Evolutionary conservation across 1,139 yeast genomes (phyloP).

Genomic region (Hyphopichia fennica): DNA sequence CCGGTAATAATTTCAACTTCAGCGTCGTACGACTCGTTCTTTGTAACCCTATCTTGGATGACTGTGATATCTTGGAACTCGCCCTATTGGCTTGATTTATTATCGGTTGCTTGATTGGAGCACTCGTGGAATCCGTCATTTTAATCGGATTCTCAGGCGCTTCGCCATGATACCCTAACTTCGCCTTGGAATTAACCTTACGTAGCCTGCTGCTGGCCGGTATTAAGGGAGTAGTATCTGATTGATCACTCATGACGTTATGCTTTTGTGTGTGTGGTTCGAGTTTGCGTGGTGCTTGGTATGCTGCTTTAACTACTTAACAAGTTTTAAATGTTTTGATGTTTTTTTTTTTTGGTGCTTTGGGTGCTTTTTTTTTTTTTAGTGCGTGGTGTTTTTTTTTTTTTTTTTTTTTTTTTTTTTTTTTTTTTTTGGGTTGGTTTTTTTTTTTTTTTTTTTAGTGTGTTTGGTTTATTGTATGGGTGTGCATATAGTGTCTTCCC

Average conservation of each 20-base stretch:
- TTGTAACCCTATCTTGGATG: conserved; percentile 70
- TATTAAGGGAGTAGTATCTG: conserved; percentile 23
- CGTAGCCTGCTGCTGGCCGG: conserved; percentile 1
- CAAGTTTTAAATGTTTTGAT: conserved; percentile 4
- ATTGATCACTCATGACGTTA: background rate
- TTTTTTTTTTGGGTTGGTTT: too few species aligned
- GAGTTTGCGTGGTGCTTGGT: too few species aligned
- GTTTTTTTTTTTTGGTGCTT: conserved; percentile 1
- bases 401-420: too few species aligned
- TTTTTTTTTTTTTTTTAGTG: too few species aligned
- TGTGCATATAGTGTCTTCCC: conserved; percentile 6
- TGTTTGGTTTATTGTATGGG: too few species aligned
- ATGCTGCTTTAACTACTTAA: too few species aligned
- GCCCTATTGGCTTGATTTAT: conserved; percentile 12
- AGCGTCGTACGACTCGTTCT: conserved; percentile 87
- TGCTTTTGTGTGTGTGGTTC: background rate
- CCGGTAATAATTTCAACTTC: conserved; percentile 83
- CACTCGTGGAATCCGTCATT: conserved; percentile 7
- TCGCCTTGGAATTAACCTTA: conserved; percentile 3
- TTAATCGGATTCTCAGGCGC: conserved; percentile 31
- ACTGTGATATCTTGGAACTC: conserved; percentile 29
- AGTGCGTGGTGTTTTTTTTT: background rate
- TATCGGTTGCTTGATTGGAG: background rate
- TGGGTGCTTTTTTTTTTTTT: background rate
- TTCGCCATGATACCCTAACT: conserved; percentile 26